Evolutionary conservation across 169 alveolate species (phyloP).

Genomic region (Ichthyophthirius multifiliis): DNA sequence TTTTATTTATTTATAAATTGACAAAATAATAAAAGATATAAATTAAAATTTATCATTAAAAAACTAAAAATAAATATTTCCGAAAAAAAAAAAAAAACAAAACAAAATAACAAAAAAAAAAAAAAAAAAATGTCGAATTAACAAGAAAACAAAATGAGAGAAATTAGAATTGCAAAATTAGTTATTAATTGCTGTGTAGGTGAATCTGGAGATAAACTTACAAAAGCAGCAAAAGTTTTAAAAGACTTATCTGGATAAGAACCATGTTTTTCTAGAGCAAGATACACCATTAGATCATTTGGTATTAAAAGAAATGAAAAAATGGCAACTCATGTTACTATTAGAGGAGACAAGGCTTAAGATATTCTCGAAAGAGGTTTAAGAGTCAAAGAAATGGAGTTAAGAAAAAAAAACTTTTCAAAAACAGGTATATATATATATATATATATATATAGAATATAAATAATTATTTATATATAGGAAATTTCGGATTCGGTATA

Average conservation of each 20-base stretch:
- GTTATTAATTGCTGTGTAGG: conserved; percentile 99
- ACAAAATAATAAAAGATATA: too few species aligned
- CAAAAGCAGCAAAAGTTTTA: conserved; percentile 99
- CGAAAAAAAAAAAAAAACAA: too few species aligned
- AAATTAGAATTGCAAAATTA: conserved; percentile 97
- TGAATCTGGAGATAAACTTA: conserved; percentile 99
- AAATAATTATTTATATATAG: conserved; percentile 28
- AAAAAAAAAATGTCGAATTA: conserved; percentile 24
- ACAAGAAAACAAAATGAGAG: conserved; percentile 96
- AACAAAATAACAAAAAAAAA: too few species aligned
- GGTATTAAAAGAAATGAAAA: conserved; percentile 99
- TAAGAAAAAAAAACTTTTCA: conserved; percentile 95
- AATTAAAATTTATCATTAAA: too few species aligned
- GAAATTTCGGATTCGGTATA: conserved; percentile 99
- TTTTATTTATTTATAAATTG: too few species aligned
- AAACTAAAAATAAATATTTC: too few species aligned
- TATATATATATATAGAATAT: too few species aligned
- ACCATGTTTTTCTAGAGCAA: conserved; percentile 96
- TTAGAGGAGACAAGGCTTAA: conserved; percentile 99
- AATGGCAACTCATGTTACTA: conserved; percentile 98
- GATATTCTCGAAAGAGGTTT: conserved; percentile 98
- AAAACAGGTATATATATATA: conserved; percentile 90
- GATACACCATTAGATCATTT: conserved; percentile 96
- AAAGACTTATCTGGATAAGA: conserved; percentile 98
- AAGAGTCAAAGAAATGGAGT: conserved; percentile 99